Conservation (phyloP, 2,329 filamentous ascomycete genomes). For the Exserohilum rostratum region DNA sequence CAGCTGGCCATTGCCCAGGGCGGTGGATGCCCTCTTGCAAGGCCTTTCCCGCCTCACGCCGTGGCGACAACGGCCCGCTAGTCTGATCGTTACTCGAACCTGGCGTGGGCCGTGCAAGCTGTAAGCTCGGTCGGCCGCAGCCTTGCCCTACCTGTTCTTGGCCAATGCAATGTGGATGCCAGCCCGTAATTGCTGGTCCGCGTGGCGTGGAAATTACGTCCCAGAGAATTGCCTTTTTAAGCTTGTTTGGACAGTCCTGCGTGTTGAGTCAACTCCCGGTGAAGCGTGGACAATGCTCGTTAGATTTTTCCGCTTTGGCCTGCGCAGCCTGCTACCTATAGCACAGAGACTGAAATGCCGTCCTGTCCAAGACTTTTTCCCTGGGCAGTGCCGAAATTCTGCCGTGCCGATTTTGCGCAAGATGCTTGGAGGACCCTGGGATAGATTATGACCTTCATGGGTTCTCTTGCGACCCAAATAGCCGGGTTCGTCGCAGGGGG, state of each 20-base stretch:
- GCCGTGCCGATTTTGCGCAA: constrained; percentile 6
- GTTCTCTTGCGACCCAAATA: constrained; percentile 9
- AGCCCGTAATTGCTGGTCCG: constrained; percentile 5
- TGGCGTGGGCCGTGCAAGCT: constrained; percentile 17
- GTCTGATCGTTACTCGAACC: constrained; percentile 22
- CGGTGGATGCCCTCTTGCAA: constrained; percentile 17
- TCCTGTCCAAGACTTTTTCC: neutral
- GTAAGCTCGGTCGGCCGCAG: constrained; percentile 17
- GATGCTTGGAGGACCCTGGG: constrained; percentile 5
- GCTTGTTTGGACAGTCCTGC: neutral
- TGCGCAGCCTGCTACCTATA: neutral
- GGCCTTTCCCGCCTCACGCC: constrained; percentile 30
- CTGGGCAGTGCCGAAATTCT: constrained; percentile 12
- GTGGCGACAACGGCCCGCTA: constrained; percentile 32
- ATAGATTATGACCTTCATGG: constrained; percentile 1
- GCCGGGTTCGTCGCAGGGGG: constrained; percentile 6
- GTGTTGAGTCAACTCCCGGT: neutral
- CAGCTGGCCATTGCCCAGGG: constrained; percentile 5
- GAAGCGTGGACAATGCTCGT: constrained; percentile 1
- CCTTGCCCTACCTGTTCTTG: constrained; percentile 16
- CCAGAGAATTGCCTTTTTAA: constrained; percentile 2
- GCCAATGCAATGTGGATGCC: constrained; percentile 11
- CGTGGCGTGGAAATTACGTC: constrained; percentile 8
- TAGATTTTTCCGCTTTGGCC: neutral
- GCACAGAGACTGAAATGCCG: neutral